Percentiles rank a stretch among this genome's conserved stretches.
These are phyloP conservation scores for Paecilomyces sp. DNA, from an alignment of 2,329 filamentous ascomycete genomes.

Conservation along the genomic window DNA sequence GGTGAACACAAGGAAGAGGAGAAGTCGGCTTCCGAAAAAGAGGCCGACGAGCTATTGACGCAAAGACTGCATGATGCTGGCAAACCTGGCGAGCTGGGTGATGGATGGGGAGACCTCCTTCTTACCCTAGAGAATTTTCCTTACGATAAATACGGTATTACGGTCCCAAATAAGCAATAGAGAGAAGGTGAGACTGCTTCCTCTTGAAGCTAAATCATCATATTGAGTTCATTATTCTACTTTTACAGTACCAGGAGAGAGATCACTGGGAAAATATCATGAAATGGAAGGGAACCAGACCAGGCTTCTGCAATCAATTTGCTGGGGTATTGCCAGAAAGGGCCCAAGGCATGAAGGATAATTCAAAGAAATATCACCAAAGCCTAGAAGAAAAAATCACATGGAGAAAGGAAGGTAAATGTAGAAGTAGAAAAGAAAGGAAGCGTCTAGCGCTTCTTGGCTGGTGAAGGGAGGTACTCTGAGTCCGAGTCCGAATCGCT, in stretches of 20 bases:
- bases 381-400: neutral
- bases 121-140: slow-evolving; percentile 52
- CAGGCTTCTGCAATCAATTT: neutral
- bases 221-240: neutral
- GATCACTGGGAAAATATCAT: neutral
- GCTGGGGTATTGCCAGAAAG: neutral
- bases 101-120: slow-evolving; percentile 54
- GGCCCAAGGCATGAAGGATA: neutral
- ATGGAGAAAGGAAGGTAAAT: neutral
- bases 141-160: slow-evolving; percentile 54
- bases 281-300: neutral
- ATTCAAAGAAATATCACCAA: neutral
- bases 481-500: slow-evolving; percentile 2
- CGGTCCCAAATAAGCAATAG: slow-evolving; percentile 7
- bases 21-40: slow-evolving; percentile 30
- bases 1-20: slow-evolving; percentile 59
- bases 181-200: neutral
- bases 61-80: slow-evolving; percentile 36
- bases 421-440: too few species aligned
- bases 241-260: neutral
- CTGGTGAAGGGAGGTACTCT: slow-evolving; percentile 2
- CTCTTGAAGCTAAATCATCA: neutral
- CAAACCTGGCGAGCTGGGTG: slow-evolving; percentile 47
- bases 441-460: slow-evolving; percentile 2
- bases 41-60: slow-evolving; percentile 31